Evolutionary conservation across 192 early-diverging fungal species (phyloP), one percentile per base, ranked within the genome.

Genomic region (Backusella australiensis): DNA sequence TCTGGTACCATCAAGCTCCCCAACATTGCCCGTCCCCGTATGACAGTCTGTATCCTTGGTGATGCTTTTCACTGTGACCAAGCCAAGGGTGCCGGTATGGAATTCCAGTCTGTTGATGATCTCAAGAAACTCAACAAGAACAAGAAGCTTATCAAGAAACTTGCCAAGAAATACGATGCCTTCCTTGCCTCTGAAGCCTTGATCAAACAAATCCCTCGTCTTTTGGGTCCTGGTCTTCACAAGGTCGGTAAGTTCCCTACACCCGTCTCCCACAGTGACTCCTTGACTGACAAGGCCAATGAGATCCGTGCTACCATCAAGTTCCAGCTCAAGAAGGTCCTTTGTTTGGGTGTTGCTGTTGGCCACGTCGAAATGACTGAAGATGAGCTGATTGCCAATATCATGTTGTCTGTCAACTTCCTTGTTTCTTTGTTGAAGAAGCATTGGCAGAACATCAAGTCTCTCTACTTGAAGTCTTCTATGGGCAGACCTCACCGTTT

Each of bases 61-160:
- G 97, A 98, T 89, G 95, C 95, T 80, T 91, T 93, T 86, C 94
- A 98, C 87, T 94, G 93, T 84, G 97, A 97, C 87, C 89, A 94
- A 83, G 97, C 97, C 86, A 97, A 97, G 91, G 91, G 87, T 77
- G 90, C 92, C 81, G 90, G 89, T 59, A 88, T 98, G 85, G 94
- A 95, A 72, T 95, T 85, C 91, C 90, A 92, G 88, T 95, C 95
- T 66, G 97, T 97, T 80, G 97, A 98, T 52, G 97, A 98, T 91
- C 88, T 98, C 82, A 98, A 98, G 94, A 98, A 98, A 91, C 89
- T 97, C 78, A 97, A 98, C 93, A 98, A 98, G 94, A 98, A 98
- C 94, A 98, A 98, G 93, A 97, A 98, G 94, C 88, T 94, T 72
- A 96, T 98, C 89, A 98, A 98, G 94, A 98, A 97, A 91, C 92